Base-by-base conservation (phyloP, 2,329 filamentous ascomycete genomes). In the Westerdykella sp. region DNA sequence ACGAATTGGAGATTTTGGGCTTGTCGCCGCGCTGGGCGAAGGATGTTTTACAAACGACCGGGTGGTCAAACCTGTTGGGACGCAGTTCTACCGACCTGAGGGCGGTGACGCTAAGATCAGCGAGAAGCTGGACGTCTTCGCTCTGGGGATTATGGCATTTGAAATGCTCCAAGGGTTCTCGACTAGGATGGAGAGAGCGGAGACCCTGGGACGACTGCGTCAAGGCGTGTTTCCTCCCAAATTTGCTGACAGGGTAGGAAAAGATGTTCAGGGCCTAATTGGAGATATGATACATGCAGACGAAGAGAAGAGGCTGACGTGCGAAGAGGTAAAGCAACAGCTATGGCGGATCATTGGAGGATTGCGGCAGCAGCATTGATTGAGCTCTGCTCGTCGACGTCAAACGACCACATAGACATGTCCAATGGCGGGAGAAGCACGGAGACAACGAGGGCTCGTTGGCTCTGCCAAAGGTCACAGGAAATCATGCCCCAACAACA, bases 1-100 rank as follows among this genome's bases (percentile, higher is more conserved):
- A 10, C 74, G 79, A 4, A 84, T 85, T 41, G 82, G 81, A 2
- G 82, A 85, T 55, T 85, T 85, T 54, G 82, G 82, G 2, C 73
- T 84, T 4, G 80, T 81, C 4, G 76, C 78, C 9, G 74, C 77
- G 42, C 72, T 77, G 37, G 75, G 68, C 32, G 57, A 60, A 6
- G 42, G 36, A 13, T 56, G 46, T 30, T 47, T 66, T 38, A 45
- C 43, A 21, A 25, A 45, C 6, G 41, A 49, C 11, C 14, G 23
- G 4, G 43, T 47, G 28, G 59, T 57, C 11, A 74, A 72, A 37
- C 70, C 73, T 0, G 78, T 81, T 2, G 80, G 80, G 1, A 84
- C 81, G 0, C 75, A 79, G 44, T 76, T 81, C 46, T 83, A 84
- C 51, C 74, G 78, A 5, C 81, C 80, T 2, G 70, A 71, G 10